These are phyloP conservation scores for Santalum album DNA, from an alignment of 164 flowering plant species.

Conservation along the genomic window DNA sequence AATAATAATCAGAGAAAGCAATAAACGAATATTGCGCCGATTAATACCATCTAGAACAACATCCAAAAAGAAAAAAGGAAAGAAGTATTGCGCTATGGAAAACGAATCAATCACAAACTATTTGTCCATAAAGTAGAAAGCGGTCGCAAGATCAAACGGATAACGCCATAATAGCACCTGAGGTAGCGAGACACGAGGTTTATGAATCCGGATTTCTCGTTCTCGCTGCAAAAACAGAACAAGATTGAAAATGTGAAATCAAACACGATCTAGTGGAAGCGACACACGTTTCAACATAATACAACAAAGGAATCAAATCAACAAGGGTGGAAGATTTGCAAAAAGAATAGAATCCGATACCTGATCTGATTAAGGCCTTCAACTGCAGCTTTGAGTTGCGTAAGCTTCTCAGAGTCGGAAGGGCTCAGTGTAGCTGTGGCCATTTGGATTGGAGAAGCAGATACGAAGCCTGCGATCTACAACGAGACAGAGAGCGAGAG, in stretches of 20 bases:
- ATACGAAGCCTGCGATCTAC: constrained; percentile 1
- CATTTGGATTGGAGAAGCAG: constrained; percentile 26
- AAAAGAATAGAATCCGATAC: constrained; percentile 15
- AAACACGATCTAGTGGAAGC: too few species aligned
- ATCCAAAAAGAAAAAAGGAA: background rate
- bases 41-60: background rate
- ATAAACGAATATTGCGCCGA: background rate
- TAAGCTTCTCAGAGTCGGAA: constrained; percentile 49
- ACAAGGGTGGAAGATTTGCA: background rate
- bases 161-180: constrained; percentile 33
- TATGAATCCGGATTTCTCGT: constrained; percentile 90
- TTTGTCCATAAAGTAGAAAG: too few species aligned
- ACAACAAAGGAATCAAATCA: background rate
- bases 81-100: background rate
- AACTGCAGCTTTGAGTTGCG: constrained; percentile 51
- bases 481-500: constrained; percentile 3
- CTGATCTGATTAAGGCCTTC: constrained; percentile 76
- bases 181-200: constrained; percentile 88
- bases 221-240: constrained; percentile 48
- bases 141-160: background rate
- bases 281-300: too few species aligned
- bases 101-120: too few species aligned
- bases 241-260: too few species aligned
- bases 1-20: background rate
- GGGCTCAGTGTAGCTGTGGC: constrained; percentile 31